These are phyloP conservation scores for Pseudomonodictys pantanalensis DNA, from an alignment of 495 filamentous ascomycete species.

Conservation along the genomic window DNA sequence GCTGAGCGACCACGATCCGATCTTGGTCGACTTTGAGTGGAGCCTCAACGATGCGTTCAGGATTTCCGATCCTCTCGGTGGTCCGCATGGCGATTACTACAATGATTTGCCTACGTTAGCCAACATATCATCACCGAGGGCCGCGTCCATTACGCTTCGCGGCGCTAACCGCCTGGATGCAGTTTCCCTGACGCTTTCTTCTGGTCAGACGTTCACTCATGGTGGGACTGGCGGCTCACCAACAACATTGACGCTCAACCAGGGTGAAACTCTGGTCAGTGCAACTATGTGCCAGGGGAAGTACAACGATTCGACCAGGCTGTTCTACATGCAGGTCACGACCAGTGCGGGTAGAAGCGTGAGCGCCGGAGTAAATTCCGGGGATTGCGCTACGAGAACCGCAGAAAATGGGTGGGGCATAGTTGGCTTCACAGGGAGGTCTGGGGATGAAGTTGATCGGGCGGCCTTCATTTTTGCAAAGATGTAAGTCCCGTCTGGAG, in stretches of 20 bases:
- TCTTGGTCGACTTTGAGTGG: slow-evolving; percentile 55
- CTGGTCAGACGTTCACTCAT: slow-evolving; percentile 50
- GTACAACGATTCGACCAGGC: slow-evolving; percentile 49
- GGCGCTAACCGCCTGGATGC: slow-evolving; percentile 52
- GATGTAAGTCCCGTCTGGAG: too few species aligned
- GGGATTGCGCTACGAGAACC: slow-evolving; percentile 49
- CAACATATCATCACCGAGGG: slow-evolving; percentile 39
- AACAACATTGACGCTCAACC: slow-evolving; percentile 44
- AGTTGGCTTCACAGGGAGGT: slow-evolving; percentile 57
- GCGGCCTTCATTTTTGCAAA: slow-evolving; percentile 54
- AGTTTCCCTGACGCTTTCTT: slow-evolving; percentile 48
- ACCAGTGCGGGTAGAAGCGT: slow-evolving; percentile 53
- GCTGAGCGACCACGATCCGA: slow-evolving; percentile 61
- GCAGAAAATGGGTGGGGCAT: slow-evolving; percentile 56
- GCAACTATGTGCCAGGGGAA: slow-evolving; percentile 54
- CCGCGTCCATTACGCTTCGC: slow-evolving; percentile 46
- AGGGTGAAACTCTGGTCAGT: slow-evolving; percentile 49
- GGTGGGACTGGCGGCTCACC: slow-evolving; percentile 53
- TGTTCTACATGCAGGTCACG: slow-evolving; percentile 56
- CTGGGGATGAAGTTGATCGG: slow-evolving; percentile 59
- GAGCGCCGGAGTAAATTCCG: slow-evolving; percentile 48
- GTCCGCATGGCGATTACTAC: slow-evolving; percentile 55
- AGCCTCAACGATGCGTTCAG: slow-evolving; percentile 42
- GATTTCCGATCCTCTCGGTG: slow-evolving; percentile 52
- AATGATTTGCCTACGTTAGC: slow-evolving; percentile 49